Percentiles rank a stretch among this genome's conserved stretches.
Evolutionary conservation across 805 yeast genomes (phyloP).

Genomic region (Ascoidea tarda): DNA sequence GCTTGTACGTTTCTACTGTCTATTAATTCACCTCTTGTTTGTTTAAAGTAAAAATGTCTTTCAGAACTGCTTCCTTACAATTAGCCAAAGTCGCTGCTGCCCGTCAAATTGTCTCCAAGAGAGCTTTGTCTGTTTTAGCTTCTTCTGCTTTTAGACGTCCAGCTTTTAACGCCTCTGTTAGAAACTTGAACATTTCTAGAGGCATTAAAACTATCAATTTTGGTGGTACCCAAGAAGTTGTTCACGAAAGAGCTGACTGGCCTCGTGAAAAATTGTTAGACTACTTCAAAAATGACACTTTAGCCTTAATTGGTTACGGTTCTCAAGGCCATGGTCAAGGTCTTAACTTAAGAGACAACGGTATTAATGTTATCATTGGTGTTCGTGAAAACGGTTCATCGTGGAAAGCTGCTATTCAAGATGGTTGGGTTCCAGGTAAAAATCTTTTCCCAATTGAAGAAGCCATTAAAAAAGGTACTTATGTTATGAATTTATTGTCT

Average conservation of each 20-base stretch:
- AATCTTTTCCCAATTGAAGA: constrained; percentile 90
- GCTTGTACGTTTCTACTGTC: too few species aligned
- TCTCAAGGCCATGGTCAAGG: constrained; percentile 99
- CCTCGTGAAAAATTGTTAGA: constrained; percentile 92
- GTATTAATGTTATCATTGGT: constrained; percentile 94
- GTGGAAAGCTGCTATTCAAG: constrained; percentile 99
- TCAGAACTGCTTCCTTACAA: not conserved
- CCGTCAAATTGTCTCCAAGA: not conserved
- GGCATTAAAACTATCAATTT: constrained; percentile 96
- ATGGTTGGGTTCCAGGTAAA: constrained; percentile 99
- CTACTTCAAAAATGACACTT: constrained; percentile 95
- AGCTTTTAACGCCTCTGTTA: not conserved
- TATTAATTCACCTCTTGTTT: too few species aligned
- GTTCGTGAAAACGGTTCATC: constrained; percentile 98
- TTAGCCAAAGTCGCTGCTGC: not conserved
- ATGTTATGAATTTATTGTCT: constrained; percentile 93
- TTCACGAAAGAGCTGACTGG: constrained; percentile 99
- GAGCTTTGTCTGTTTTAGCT: not conserved
- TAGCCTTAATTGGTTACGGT: constrained; percentile 98
- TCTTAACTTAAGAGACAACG: constrained; percentile 97
- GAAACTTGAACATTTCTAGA: constrained; percentile 28
- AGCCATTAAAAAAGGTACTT: constrained; percentile 87
- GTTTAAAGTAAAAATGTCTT: not conserved
- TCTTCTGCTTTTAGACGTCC: not conserved
- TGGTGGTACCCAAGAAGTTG: constrained; percentile 89